Percentiles rank a stretch among this genome's conserved stretches.
phyloP scores from a whole-genome alignment of 164 flowering plant genomes.

The Annona squamosa region DNA sequence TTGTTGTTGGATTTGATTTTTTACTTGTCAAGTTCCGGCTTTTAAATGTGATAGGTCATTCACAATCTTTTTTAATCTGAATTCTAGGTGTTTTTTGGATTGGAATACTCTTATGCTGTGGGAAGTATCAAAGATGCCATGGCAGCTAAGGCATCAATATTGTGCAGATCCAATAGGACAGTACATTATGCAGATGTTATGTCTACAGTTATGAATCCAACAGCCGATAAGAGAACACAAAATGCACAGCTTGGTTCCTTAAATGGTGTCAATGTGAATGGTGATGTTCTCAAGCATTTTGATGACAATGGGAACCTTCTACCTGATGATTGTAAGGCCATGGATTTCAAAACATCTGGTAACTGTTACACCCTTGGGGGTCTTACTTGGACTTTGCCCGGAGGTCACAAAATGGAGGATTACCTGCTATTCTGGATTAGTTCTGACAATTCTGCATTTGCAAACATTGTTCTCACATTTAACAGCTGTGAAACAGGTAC shows the following conservation, averaged over 20 bases:
- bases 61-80: conserved; percentile 1
- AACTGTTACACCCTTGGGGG: conserved; percentile 58
- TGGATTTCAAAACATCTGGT: conserved; percentile 8
- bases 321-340: conserved; percentile 7
- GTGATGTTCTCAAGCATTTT: conserved; percentile 4
- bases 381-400: conserved; percentile 61
- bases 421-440: conserved; percentile 80
- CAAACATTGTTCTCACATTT: conserved; percentile 69
- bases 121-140: conserved; percentile 37
- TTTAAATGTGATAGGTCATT: not conserved
- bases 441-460: conserved; percentile 70
- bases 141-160: conserved; percentile 16
- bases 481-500: conserved; percentile 78
- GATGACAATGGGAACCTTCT: not conserved
- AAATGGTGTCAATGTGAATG: conserved; percentile 19
- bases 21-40: not conserved
- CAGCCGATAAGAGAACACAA: conserved; percentile 15
- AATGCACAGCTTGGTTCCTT: conserved; percentile 14
- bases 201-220: conserved; percentile 42
- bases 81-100: conserved; percentile 69
- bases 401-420: conserved; percentile 58
- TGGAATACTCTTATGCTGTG: conserved; percentile 79
- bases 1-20: no score
- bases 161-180: conserved; percentile 11
- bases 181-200: conserved; percentile 48